These are phyloP conservation scores for Forsythia suspensa DNA, from an alignment of 257 asterid genomes.

Conservation along the genomic window DNA sequence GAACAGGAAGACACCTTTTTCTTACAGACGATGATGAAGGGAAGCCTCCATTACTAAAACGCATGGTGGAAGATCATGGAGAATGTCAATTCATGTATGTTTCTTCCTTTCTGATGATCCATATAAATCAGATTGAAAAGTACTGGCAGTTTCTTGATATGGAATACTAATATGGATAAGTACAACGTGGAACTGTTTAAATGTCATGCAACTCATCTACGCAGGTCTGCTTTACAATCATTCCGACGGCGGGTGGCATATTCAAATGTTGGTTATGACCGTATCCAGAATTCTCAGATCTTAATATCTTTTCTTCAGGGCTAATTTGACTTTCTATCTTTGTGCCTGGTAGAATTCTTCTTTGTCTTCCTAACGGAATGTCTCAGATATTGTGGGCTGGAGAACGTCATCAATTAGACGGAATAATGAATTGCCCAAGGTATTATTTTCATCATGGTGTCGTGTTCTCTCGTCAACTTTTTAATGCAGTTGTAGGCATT, in stretches of 20 bases:
- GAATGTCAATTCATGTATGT: constrained; percentile 71
- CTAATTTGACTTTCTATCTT: constrained; percentile 10
- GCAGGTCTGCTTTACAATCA: constrained; percentile 87
- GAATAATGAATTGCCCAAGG: constrained; percentile 89
- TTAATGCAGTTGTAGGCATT: background rate
- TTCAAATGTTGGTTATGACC: constrained; percentile 92
- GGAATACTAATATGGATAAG: background rate
- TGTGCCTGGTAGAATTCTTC: background rate
- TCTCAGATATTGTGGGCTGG: constrained; percentile 96
- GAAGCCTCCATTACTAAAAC: constrained; percentile 82
- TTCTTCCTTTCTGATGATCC: constrained; percentile 13
- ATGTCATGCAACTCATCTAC: constrained; percentile 16
- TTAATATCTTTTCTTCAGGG: constrained; percentile 1
- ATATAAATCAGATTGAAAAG: constrained; percentile 13
- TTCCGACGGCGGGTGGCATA: constrained; percentile 87
- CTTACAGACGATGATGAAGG: constrained; percentile 81
- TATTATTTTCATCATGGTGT: constrained; percentile 22
- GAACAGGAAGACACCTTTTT: constrained; percentile 97
- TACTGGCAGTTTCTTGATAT: constrained; percentile 14
- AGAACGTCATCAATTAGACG: constrained; percentile 97
- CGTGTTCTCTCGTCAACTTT: constrained; percentile 7
- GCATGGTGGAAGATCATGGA: constrained; percentile 79
- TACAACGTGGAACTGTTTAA: constrained; percentile 8
- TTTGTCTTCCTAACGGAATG: constrained; percentile 42
- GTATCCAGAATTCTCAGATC: constrained; percentile 59